Evolutionary conservation across 2,329 filamentous ascomycete genomes (phyloP), one percentile per base, ranked within the genome.

Genomic region (Nothophoma quercina): DNA sequence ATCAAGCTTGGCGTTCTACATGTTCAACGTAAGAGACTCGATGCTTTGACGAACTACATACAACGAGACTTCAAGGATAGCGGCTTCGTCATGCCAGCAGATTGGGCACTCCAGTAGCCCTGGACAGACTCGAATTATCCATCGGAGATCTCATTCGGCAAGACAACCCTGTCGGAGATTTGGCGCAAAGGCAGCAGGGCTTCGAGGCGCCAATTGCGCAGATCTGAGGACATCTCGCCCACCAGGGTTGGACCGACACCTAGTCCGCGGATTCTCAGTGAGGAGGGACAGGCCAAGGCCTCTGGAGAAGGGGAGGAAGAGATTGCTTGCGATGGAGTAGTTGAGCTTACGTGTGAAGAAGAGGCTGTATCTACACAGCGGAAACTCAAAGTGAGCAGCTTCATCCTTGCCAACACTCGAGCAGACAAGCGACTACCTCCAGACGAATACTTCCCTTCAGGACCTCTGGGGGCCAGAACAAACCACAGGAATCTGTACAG

Each of bases 51-150:
- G 1, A 69, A 72, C 21, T 77, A 75, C 30, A 74, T 81, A 8
- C 62, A 75, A 34, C 60, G 61, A 9, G 78, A 81, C 34, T 79
- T 81, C 43, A 69, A 78, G 35, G 65, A 69, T 19, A 76, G 74
- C 30, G 76, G 76, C 7, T 81, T 81, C 57, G 64, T 77, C 34
- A 80, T 81, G 78, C 79, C 79, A 12, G 76, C 76, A 36, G 77
- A 73, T 48, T 70, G 68, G 34, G 69, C 62, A 16, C 69, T 74
- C 51, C 67, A 72, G 44, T 71, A 63, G 60, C 22, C 40, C 32
- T 47, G 41, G 47, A 44, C 38, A 6, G 22, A 23, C 15, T 35
- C 26, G 10, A 28, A 25, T 6, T 44, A 34, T n/a, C 44, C 39
- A n/a, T 23, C 36, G 9, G 18, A 25, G 8, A 13, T 34, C 2